A percentile compares a stretch with the other conserved stretches of the same genome.
Evolutionary conservation across 495 filamentous ascomycete genomes (phyloP).

Genomic region (Corynascus novoguineensis): DNA sequence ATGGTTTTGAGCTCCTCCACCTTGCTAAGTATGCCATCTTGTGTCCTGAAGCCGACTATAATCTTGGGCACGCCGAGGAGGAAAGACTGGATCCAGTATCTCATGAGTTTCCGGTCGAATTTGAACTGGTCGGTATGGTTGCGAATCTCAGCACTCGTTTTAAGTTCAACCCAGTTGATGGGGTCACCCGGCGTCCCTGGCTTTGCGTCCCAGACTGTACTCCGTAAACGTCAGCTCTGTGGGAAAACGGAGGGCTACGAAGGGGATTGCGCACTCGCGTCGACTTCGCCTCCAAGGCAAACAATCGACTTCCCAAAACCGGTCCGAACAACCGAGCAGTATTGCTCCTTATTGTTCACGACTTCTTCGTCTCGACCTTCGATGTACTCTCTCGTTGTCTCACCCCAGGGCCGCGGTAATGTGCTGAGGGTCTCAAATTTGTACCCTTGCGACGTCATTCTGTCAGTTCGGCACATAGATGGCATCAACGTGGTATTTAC

Average conservation of each 20-base stretch:
- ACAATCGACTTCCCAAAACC: conserved; percentile 68
- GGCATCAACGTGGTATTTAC: conserved; percentile 22
- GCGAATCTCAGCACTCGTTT: conserved; percentile 70
- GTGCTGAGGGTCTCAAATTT: conserved; percentile 90
- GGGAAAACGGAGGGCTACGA: not conserved
- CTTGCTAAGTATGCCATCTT: conserved; percentile 62
- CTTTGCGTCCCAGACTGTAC: conserved; percentile 80
- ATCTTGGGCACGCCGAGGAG: conserved; percentile 88
- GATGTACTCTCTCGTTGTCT: conserved; percentile 65
- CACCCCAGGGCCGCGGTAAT: conserved; percentile 64
- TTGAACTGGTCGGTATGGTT: conserved; percentile 60
- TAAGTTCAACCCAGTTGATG: conserved; percentile 91
- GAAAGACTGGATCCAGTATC: conserved; percentile 96
- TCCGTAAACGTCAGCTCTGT: not conserved
- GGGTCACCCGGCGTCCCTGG: conserved; percentile 57
- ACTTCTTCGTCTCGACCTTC: conserved; percentile 62
- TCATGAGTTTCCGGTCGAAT: conserved; percentile 84
- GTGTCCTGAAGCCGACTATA: conserved; percentile 79
- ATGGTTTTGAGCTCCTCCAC: conserved; percentile 74
- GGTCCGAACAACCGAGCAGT: conserved; percentile 87
- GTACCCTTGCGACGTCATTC: conserved; percentile 71
- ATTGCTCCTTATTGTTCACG: conserved; percentile 85
- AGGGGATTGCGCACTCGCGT: conserved; percentile 57
- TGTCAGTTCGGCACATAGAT: not conserved
- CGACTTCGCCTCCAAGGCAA: conserved; percentile 90